Base-by-base conservation (phyloP, 2,329 filamentous ascomycete species). In the Trichoderma sp. region DNA sequence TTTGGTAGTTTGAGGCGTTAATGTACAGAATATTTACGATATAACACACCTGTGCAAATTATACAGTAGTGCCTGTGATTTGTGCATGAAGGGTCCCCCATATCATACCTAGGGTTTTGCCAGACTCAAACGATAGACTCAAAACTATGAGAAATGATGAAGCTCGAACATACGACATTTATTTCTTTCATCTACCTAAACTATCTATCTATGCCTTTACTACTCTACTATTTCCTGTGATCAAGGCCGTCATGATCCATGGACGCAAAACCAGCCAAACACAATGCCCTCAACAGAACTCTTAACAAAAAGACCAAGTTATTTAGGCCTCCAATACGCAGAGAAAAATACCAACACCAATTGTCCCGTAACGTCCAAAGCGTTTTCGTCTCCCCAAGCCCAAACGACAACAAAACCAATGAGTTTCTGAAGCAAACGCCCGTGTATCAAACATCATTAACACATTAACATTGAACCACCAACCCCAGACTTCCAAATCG, bases 401-500 rank as follows among this genome's bases (percentile, higher is more conserved):
- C 38, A 18, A 31, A 45, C 29, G 31, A 69, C 68, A 35, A 56
- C 16, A 75, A 53, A 75, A 45, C 53, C 50, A 64, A 56, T 41
- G 59, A 59, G 45, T 24, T 21, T 21, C 65, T 75, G 24, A 62
- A 59, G 53, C n/a, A 59, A 78, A 77, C 74, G 75, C 77, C 78
- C 35, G 65, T 38, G 41, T 68, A 76, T 75, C 60, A 65, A 66
- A 41, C 24, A 74, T 77, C 75, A 71, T 66, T 69, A 45, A 73
- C 62, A 77, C 74, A 76, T 76, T 65, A 73, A 63, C 24, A 31
- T 24, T 45, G 50, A 64, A 65, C 21, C 50, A 41, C 18, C 38
- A 41, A 38, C n/a, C n/a, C 12, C 27, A 59, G 64, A 27, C n/a
- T 11, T 24, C n/a, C n/a, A 59, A 53, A 18, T 9, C 24, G 38